Conservation (phyloP, 352 stramenopile species). For the Pythium periplocum region DNA sequence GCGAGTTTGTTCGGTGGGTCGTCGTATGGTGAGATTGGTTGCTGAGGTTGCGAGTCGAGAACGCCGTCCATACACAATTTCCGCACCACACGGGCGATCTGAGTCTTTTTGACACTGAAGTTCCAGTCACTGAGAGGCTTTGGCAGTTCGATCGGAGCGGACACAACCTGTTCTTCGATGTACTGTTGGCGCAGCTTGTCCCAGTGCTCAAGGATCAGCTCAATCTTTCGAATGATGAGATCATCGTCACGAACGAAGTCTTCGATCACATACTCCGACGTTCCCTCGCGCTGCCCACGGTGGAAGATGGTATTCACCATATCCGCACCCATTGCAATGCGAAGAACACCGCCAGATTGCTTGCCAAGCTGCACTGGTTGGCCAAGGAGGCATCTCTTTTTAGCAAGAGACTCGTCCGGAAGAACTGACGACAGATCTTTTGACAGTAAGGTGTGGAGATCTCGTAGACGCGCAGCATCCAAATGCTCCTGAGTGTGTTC, state of each 20-base stretch:
- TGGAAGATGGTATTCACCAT: slow-evolving; percentile 78
- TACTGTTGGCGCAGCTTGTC: slow-evolving; percentile 52
- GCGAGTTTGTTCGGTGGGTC: slow-evolving; percentile 51
- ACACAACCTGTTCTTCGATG: slow-evolving; percentile 43
- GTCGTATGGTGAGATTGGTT: slow-evolving; percentile 14
- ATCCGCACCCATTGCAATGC: slow-evolving; percentile 83
- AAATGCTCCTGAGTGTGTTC: slow-evolving; percentile 30
- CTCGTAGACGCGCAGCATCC: slow-evolving; percentile 41
- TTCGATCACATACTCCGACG: slow-evolving; percentile 25
- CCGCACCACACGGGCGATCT: slow-evolving; percentile 55
- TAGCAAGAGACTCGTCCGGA: slow-evolving; percentile 35
- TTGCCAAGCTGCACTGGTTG: slow-evolving; percentile 80
- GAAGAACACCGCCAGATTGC: slow-evolving; percentile 50
- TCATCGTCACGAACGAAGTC: slow-evolving; percentile 49
- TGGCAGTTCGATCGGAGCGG: slow-evolving; percentile 29
- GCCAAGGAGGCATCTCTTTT: slow-evolving; percentile 63
- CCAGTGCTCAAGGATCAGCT: slow-evolving; percentile 66
- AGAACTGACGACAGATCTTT: slow-evolving; percentile 63
- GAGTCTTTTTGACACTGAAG: slow-evolving; percentile 63
- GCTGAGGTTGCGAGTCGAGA: slow-evolving; percentile 15
- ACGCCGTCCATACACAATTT: slow-evolving; percentile 48
- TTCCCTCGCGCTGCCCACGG: slow-evolving; percentile 25
- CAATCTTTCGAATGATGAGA: slow-evolving; percentile 58
- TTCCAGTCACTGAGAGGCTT: slow-evolving; percentile 66
- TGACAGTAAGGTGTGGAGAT: slow-evolving; percentile 61